These are phyloP conservation scores for Rhamnella rubrinervis DNA, from an alignment of 331 rosid genomes.

Conservation along the genomic window DNA sequence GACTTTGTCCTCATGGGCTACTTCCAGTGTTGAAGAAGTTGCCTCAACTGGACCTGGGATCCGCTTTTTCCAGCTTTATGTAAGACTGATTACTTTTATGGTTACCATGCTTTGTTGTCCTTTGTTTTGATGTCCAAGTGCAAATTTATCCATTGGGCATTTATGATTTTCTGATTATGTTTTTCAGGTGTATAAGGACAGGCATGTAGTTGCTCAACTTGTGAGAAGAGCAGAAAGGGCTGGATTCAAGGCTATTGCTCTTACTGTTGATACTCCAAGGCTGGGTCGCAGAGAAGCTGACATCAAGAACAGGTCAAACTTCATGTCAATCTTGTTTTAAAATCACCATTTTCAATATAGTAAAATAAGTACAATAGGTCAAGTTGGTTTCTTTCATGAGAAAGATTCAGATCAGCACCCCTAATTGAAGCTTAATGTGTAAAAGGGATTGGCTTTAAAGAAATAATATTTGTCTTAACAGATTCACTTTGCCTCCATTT, in stretches of 20 bases:
- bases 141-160: not conserved
- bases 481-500: conserved; percentile 77
- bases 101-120: conserved; percentile 1
- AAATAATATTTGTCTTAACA: conserved; percentile 15
- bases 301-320: conserved; percentile 76
- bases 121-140: not conserved
- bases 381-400: not conserved
- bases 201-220: conserved; percentile 89
- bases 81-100: conserved; percentile 30
- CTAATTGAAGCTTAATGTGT: not conserved
- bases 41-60: conserved; percentile 97
- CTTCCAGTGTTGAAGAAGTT: conserved; percentile 96
- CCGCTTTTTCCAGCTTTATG: conserved; percentile 94
- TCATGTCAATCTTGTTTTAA: conserved; percentile 7
- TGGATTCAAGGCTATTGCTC: conserved; percentile 96
- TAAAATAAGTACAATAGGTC: not conserved
- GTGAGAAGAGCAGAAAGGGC: conserved; percentile 99
- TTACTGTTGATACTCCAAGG: conserved; percentile 90
- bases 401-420: not conserved
- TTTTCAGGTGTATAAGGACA: conserved; percentile 78
- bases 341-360: not conserved
- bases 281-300: conserved; percentile 93
- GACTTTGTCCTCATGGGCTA: conserved; percentile 94
- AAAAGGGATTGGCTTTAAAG: not conserved
- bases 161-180: conserved; percentile 9